These are phyloP conservation scores for Gautieria morchelliformis DNA, from an alignment of 768 basidiomycete genomes.

Conservation along the genomic window DNA sequence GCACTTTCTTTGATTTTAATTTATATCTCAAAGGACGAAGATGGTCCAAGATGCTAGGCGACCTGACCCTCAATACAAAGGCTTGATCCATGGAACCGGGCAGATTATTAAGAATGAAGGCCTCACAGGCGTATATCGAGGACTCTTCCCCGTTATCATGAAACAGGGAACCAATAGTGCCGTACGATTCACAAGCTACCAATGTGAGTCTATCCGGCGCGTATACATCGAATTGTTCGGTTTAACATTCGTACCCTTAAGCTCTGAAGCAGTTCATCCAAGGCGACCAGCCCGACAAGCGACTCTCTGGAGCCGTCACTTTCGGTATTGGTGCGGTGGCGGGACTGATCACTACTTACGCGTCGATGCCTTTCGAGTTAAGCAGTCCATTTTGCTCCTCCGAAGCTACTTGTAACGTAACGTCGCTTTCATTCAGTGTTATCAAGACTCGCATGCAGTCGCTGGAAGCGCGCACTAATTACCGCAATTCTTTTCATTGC, in stretches of 20 bases:
- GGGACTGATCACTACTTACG: constrained; percentile 90
- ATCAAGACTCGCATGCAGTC: constrained; percentile 99
- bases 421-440: constrained; percentile 31
- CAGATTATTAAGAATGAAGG: constrained; percentile 86
- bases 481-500: constrained; percentile 92
- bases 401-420: not conserved
- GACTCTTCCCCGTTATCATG: constrained; percentile 93
- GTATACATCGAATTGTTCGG: too few relatives aligned
- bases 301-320: constrained; percentile 77
- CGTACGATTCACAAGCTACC: constrained; percentile 90
- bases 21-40: constrained; percentile 61
- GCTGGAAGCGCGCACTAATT: constrained; percentile 69
- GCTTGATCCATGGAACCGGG: constrained; percentile 75
- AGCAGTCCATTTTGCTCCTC: not conserved
- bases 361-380: constrained; percentile 70
- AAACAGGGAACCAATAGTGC: constrained; percentile 98
- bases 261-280: constrained; percentile 85
- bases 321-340: constrained; percentile 93
- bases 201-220: constrained; percentile 25
- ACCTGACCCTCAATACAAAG: constrained; percentile 76
- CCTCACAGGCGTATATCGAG: constrained; percentile 74
- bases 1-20: not conserved
- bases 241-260: not conserved
- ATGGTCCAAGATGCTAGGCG: constrained; percentile 91
- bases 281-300: constrained; percentile 74